These are phyloP conservation scores for Fusarium sp. DNA, from an alignment of 2,329 filamentous ascomycete species.

Conservation along the genomic window DNA sequence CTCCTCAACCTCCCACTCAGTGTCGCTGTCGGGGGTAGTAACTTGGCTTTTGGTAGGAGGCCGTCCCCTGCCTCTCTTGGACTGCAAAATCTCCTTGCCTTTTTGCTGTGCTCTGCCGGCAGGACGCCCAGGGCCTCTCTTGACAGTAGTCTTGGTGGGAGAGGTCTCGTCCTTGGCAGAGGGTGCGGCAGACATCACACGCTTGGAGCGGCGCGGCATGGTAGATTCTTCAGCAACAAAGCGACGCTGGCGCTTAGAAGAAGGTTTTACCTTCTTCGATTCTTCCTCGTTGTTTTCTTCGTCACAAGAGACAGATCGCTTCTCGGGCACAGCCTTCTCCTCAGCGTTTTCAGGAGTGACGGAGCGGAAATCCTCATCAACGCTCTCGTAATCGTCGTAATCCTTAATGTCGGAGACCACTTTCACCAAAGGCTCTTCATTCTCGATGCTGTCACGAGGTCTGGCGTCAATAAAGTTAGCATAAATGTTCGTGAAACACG, in stretches of 20 bases:
- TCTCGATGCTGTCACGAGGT: constrained; percentile 24
- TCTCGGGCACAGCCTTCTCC: background rate
- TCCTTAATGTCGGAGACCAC: constrained; percentile 23
- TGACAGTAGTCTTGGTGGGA: background rate
- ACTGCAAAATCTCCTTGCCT: background rate
- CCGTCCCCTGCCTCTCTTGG: constrained; percentile 57
- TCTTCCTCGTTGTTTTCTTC: background rate
- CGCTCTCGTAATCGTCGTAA: constrained; percentile 28
- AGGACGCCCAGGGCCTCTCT: constrained; percentile 31
- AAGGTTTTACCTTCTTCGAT: background rate
- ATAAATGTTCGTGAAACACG: fast-evolving
- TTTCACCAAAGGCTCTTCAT: constrained; percentile 2
- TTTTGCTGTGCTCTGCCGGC: constrained; percentile 4
- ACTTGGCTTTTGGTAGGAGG: constrained; percentile 17
- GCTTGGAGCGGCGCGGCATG: constrained; percentile 30
- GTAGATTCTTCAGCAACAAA: background rate
- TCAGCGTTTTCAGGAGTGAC: background rate
- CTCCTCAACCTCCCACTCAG: constrained; percentile 62
- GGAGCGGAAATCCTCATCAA: constrained; percentile 3
- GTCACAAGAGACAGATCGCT: constrained; percentile 10
- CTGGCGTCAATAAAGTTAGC: constrained; percentile 18
- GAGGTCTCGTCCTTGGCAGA: background rate
- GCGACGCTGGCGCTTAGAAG: constrained; percentile 29
- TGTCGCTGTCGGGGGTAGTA: constrained; percentile 27
- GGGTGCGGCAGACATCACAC: constrained; percentile 6